Conservation (phyloP, 2,329 filamentous ascomycete genomes). For the Aspergillus japonicus region DNA sequence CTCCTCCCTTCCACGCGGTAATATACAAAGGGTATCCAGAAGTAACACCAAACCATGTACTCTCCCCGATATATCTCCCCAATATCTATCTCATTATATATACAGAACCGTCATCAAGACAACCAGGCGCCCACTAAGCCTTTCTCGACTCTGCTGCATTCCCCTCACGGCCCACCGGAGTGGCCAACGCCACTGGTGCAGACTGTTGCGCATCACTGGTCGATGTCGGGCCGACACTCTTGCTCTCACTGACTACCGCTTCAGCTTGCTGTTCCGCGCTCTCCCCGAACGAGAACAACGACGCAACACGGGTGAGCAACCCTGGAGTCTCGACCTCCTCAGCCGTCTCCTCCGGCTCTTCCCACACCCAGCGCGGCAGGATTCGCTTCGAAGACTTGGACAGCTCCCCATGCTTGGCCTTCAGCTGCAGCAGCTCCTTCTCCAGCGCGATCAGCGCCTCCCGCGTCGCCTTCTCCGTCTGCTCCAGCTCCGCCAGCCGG, state of each 20-base stretch:
- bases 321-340: constrained; percentile 29
- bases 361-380: constrained; percentile 43
- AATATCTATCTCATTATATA: background rate
- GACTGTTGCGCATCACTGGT: background rate
- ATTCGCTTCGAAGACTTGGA: constrained; percentile 33
- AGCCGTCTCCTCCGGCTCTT: constrained; percentile 27
- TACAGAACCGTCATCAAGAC: background rate
- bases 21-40: constrained; percentile 12
- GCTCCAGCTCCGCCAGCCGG: constrained; percentile 58
- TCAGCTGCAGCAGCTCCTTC: constrained; percentile 45
- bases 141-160: constrained; percentile 6
- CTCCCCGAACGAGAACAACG: constrained; percentile 32
- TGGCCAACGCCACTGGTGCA: background rate
- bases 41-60: background rate
- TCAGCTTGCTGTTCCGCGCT: constrained; percentile 15
- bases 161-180: background rate
- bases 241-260: constrained; percentile 9
- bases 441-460: constrained; percentile 46
- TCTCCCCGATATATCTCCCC: constrained; percentile 3
- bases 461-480: constrained; percentile 44
- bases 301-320: constrained; percentile 36
- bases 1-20: background rate
- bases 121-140: background rate
- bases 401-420: constrained; percentile 36
- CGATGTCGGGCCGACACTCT: background rate